phyloP scores from a whole-genome alignment of 2,329 filamentous ascomycete species.

The Macroventuria anomochaeta region DNA sequence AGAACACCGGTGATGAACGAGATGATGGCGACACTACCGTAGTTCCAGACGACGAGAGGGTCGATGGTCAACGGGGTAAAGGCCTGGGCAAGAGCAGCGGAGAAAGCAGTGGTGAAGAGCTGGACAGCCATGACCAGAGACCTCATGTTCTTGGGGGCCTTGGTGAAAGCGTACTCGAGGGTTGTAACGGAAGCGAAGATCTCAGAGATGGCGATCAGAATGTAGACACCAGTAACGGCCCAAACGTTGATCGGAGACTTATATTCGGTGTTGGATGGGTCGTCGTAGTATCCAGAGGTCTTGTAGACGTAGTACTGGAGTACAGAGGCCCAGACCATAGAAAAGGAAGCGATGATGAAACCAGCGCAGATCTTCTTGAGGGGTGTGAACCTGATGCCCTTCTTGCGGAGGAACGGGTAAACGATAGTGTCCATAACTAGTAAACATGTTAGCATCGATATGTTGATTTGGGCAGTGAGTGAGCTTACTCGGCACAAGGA shows the following conservation, averaged over 20 bases:
- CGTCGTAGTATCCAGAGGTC: constrained; percentile 56
- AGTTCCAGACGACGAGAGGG: constrained; percentile 44
- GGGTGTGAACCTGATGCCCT: constrained; percentile 71
- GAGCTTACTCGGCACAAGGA: constrained; percentile 66
- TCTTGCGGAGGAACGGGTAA: constrained; percentile 71
- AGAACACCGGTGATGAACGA: constrained; percentile 41
- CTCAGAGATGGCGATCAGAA: constrained; percentile 64
- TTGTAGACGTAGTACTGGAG: constrained; percentile 67
- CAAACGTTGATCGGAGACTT: constrained; percentile 60
- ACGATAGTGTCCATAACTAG: constrained; percentile 66
- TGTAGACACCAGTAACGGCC: constrained; percentile 59
- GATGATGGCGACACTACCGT: constrained; percentile 46
- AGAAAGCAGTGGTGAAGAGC: constrained; percentile 47
- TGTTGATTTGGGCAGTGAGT: constrained; percentile 62
- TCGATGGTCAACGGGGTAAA: constrained; percentile 38
- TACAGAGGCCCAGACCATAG: constrained; percentile 65
- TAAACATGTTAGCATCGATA: constrained; percentile 56
- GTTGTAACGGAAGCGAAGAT: constrained; percentile 72
- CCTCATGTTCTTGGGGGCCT: constrained; percentile 71
- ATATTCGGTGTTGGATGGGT: constrained; percentile 42
- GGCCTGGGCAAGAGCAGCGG: constrained; percentile 39
- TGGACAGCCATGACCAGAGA: constrained; percentile 47
- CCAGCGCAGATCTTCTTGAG: constrained; percentile 77
- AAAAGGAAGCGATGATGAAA: constrained; percentile 69
- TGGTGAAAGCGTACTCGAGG: constrained; percentile 76